Base-by-base conservation (phyloP, 1,284 basidiomycete species). In the Leccinum griseonigrum region DNA sequence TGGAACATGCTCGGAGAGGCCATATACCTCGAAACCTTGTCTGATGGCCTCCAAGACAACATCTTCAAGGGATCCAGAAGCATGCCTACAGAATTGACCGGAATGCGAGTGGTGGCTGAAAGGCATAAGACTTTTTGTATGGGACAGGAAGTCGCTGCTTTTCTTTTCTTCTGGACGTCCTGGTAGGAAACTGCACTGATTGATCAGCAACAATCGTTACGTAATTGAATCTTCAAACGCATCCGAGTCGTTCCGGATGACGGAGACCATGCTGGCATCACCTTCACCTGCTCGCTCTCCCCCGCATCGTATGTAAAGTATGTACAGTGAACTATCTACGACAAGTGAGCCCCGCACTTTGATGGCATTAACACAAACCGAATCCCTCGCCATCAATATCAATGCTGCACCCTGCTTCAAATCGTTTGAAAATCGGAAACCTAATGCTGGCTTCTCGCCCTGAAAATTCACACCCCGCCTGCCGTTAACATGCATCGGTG, bases 21-120 rank as follows among this genome's bases (percentile, higher is more conserved):
- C 94, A 71, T 91, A 98, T 1, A 91, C 81, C 61, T 83, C 79
- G 74, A 98, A 99, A 0, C 89, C 86, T 72, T 90, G 84, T 3
- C 77, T 71, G 60, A 94, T 88, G 10, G 97, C 96, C 66, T 90
- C 87, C 5, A 79, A 72, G 1, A 97, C 88, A 14, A 96, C 90
- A 2, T 92, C 85, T 65, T 95, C 87, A 26, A 99, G 82, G 0
- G 82, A 81, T 5, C 91, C 89, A 3, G 76, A 74, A 8, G 95
- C 97, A 74, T 99, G 97, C 65, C 87, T 90, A 81, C 97, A 98
- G 78, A 98, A 99, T 72, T 97, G 90, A 34, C 97, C 97, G 7
- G 95, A 98, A 73, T 98, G 96, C 10, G 94, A 97, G 77, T 98
- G 97, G 73, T 95, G 94, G 69, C 90, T 93, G 74, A 91, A 82